Conservation (phyloP, 2,329 filamentous ascomycete genomes). For the Byssoonygena ceratinophila region DNA sequence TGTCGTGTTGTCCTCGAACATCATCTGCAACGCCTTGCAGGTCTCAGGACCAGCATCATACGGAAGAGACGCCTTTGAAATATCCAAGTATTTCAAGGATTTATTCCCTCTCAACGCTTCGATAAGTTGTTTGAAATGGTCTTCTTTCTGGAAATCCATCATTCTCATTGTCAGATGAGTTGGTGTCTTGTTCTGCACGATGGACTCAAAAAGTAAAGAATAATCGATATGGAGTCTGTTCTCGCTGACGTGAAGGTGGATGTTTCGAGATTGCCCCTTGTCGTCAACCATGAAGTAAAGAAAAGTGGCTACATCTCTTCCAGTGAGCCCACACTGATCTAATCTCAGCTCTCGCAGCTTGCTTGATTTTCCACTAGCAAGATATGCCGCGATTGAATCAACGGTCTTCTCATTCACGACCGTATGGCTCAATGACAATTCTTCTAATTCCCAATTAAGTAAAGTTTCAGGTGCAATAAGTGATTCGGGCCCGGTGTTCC, state of each 20-base stretch:
- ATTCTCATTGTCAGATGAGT: constrained; percentile 56
- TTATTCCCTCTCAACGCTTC: constrained; percentile 52
- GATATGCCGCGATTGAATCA: constrained; percentile 55
- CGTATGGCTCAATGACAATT: constrained; percentile 55
- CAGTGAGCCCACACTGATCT: constrained; percentile 56
- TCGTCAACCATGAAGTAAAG: constrained; percentile 51
- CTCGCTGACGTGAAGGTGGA: constrained; percentile 58
- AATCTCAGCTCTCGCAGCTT: constrained; percentile 52
- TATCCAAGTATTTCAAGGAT: constrained; percentile 54
- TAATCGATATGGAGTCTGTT: constrained; percentile 42
- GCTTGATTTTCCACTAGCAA: constrained; percentile 50
- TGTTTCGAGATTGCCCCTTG: constrained; percentile 42
- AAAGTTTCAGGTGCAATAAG: constrained; percentile 57
- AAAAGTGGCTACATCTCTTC: constrained; percentile 53
- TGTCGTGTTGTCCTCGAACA: constrained; percentile 58
- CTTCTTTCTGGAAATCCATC: constrained; percentile 57
- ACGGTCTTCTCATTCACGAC: constrained; percentile 52
- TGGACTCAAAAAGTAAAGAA: constrained; percentile 34
- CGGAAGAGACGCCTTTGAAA: constrained; percentile 59
- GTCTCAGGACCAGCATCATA: constrained; percentile 59
- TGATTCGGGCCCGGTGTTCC: constrained; percentile 52
- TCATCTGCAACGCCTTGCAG: constrained; percentile 50
- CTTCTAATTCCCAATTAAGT: constrained; percentile 56
- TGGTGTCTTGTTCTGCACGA: constrained; percentile 47
- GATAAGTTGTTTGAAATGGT: constrained; percentile 53